Percentiles rank a stretch among this genome's conserved stretches.
These are phyloP conservation scores for Triticum dicoccoides DNA, from an alignment of 176 grass and related monocot genomes.

Conservation along the genomic window DNA sequence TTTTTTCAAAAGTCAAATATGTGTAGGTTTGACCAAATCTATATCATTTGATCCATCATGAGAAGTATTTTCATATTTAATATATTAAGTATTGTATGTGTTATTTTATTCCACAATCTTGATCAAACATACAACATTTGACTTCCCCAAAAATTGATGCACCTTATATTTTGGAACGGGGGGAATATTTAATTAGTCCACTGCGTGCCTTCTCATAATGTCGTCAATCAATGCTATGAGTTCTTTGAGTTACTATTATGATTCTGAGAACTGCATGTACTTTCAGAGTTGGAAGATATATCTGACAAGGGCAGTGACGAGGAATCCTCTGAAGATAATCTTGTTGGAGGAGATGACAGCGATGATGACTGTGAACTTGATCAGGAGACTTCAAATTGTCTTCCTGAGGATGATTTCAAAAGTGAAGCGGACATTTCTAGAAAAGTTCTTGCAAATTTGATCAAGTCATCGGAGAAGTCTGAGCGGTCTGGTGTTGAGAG, in stretches of 20 bases:
- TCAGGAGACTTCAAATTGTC: conserved; percentile 35
- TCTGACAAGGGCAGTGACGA: conserved; percentile 53
- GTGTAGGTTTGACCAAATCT: no score
- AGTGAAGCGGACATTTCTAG: conserved; percentile 72
- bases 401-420: conserved; percentile 56
- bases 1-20: no score
- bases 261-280: conserved; percentile 10
- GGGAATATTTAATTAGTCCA: background rate
- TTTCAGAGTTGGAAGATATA: conserved; percentile 44
- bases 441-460: conserved; percentile 82
- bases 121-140: no score
- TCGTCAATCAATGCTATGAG: background rate
- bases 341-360: conserved; percentile 48
- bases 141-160: no score
- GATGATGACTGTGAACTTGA: conserved; percentile 33
- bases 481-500: conserved; percentile 39
- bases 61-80: no score
- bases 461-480: conserved; percentile 57
- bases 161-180: no score
- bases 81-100: no score
- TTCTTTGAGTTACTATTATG: conserved; percentile 22
- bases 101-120: no score
- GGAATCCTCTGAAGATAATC: conserved; percentile 42
- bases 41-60: no score
- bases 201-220: background rate